Evolutionary conservation across 805 yeast genomes (phyloP), one percentile per base, ranked within the genome.

Genomic region (Komagataella mondaviorum): DNA sequence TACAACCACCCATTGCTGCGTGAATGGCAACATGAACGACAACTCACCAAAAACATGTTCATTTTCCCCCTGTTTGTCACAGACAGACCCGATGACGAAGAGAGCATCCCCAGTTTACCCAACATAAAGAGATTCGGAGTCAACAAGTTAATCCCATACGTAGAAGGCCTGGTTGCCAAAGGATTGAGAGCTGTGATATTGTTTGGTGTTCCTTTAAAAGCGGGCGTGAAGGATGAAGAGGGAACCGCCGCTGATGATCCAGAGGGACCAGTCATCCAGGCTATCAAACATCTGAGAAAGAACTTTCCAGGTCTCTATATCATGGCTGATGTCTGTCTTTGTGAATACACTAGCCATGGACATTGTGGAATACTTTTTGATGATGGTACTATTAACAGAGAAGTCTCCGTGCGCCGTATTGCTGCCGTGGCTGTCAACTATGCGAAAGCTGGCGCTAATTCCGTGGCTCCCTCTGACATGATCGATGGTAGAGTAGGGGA

Each of bases 391-490:
- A 78, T 93, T 60, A 83, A 85, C 63, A 76, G 96, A 51, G 85
- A 81, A 51, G 64, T 68, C 51, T 79, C 91, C 12, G 95, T 86
- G 8, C 74, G 80, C 57, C 77, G 99, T 64, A 76, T 93, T 48
- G 97, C 96, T 2, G 90, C 91, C 3, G 96, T 93, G 20, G 96
- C 98, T 1, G 95, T 86, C 6, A 89, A 88, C 65, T 93, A 93
- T 63, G 98, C 97, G 36, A 78, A 75, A 59, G 98, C 98, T 1
- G 99, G 99, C 51, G 96, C 96, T 2, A 77, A 93, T 63, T 85
- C 88, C 52, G 96, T 93, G 36, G 97, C 98, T 2, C 99, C 99
- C 10, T 84, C 95, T 14, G 99, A 93, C 64, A 93, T 93, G 98
- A 82, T 90, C 61, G 99, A 93, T 67, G 99, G 99, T 23, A 78